phyloP scores from a whole-genome alignment of 2,329 filamentous ascomycete species.

The Emergomyces orientalis region DNA sequence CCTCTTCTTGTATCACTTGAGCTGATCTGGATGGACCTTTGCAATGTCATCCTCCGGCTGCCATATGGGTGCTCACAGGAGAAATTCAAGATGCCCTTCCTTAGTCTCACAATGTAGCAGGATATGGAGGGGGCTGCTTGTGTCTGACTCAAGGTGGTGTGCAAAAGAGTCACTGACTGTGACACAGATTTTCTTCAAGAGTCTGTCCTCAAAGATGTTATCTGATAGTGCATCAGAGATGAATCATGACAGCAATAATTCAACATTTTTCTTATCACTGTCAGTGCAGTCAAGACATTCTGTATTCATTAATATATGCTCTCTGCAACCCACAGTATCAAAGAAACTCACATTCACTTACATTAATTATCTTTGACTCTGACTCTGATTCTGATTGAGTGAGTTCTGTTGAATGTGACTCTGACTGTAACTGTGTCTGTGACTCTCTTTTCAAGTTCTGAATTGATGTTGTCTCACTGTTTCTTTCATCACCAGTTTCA shows the following conservation, averaged over 20 bases:
- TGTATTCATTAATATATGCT: constrained; percentile 1
- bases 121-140: not conserved
- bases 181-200: not conserved
- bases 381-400: not conserved
- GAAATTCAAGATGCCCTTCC: not conserved
- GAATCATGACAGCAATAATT: not conserved
- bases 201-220: not conserved
- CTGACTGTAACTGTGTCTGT: too few species aligned
- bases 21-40: constrained; percentile 1
- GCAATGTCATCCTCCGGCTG: constrained; percentile 4
- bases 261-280: constrained; percentile 2
- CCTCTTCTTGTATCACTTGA: constrained; percentile 5
- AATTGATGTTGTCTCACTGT: not conserved
- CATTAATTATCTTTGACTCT: too few species aligned
- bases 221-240: not conserved
- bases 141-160: constrained; percentile 1
- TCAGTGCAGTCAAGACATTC: not conserved
- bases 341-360: too few species aligned
- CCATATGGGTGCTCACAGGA: not conserved
- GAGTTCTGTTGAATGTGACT: not conserved
- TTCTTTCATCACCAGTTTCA: not conserved
- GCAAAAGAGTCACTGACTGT: not conserved
- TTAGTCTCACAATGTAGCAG: not conserved
- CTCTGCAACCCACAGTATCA: too few species aligned
- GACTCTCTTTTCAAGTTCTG: not conserved